Evolutionary conservation across 805 yeast species (phyloP).

Genomic region (Lachancea sp.): DNA sequence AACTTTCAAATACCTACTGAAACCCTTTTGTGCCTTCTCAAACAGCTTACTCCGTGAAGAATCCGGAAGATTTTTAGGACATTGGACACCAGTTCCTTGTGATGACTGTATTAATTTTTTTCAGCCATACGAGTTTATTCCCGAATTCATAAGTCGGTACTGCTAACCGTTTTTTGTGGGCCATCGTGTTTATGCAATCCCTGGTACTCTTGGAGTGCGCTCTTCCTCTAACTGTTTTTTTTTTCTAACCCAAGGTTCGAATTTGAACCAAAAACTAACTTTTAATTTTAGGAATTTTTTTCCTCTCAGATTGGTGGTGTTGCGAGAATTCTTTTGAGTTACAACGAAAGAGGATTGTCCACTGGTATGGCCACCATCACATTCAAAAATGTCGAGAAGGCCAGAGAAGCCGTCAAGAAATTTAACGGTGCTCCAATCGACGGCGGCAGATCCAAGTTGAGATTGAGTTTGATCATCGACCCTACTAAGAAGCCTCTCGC

Average conservation of each 20-base stretch:
- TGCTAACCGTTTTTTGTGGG: neutral
- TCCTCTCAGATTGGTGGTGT: slow-evolving; percentile 84
- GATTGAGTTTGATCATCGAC: slow-evolving; percentile 75
- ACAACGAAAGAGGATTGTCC: slow-evolving; percentile 83
- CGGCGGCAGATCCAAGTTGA: slow-evolving; percentile 71
- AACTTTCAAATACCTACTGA: slow-evolving; percentile 1
- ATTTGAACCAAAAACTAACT: slow-evolving; percentile 14
- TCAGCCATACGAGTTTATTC: too few relatives aligned
- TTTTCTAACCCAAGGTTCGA: neutral
- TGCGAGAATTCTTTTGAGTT: slow-evolving; percentile 59
- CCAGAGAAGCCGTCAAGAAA: slow-evolving; percentile 70
- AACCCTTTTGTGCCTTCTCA: neutral
- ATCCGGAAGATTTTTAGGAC: too few relatives aligned
- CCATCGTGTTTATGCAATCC: neutral
- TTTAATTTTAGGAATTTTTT: slow-evolving; percentile 69
- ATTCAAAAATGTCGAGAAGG: slow-evolving; percentile 63
- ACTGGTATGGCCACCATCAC: slow-evolving; percentile 87
- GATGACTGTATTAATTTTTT: too few relatives aligned
- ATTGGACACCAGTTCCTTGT: too few relatives aligned
- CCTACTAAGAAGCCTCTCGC: slow-evolving; percentile 72
- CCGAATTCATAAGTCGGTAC: too few relatives aligned
- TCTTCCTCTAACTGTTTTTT: slow-evolving; percentile 1
- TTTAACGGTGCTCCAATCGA: slow-evolving; percentile 94
- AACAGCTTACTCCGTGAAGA: too few relatives aligned
- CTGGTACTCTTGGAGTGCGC: neutral